These are phyloP conservation scores for Afroboletus lepidellus DNA, from an alignment of 1,284 basidiomycete species.

Conservation along the genomic window DNA sequence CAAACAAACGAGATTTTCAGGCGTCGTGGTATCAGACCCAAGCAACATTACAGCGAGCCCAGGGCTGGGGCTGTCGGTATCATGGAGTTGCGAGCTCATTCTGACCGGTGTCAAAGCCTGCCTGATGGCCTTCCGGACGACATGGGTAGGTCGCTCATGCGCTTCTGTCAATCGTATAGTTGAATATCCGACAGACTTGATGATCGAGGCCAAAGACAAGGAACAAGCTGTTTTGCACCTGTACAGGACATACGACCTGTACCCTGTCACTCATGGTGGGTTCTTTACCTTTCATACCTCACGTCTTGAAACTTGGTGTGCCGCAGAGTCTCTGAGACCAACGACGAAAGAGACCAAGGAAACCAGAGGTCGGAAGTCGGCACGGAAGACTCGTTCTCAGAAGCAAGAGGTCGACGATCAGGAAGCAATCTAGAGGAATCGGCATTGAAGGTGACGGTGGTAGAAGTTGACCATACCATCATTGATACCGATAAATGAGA, in stretches of 20 bases:
- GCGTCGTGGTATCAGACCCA: constrained; percentile 74
- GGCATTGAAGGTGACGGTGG: background rate
- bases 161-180: background rate
- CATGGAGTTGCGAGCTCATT: constrained; percentile 84
- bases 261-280: constrained; percentile 61
- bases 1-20: constrained; percentile 76
- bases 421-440: constrained; percentile 5
- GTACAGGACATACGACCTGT: constrained; percentile 73
- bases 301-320: background rate
- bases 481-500: background rate
- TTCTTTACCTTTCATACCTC: background rate
- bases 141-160: constrained; percentile 47
- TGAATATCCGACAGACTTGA: constrained; percentile 57
- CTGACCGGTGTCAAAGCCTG: constrained; percentile 71
- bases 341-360: constrained; percentile 46
- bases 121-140: constrained; percentile 67
- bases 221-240: constrained; percentile 91
- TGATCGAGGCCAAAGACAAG: constrained; percentile 94
- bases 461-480: too few species aligned
- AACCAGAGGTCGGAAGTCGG: constrained; percentile 54
- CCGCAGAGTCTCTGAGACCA: constrained; percentile 50
- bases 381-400: constrained; percentile 29
- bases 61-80: constrained; percentile 71
- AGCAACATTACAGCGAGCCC: constrained; percentile 87
- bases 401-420: constrained; percentile 11